phyloP scores from a whole-genome alignment of 495 filamentous ascomycete species.

The Xylaria intraflava region DNA sequence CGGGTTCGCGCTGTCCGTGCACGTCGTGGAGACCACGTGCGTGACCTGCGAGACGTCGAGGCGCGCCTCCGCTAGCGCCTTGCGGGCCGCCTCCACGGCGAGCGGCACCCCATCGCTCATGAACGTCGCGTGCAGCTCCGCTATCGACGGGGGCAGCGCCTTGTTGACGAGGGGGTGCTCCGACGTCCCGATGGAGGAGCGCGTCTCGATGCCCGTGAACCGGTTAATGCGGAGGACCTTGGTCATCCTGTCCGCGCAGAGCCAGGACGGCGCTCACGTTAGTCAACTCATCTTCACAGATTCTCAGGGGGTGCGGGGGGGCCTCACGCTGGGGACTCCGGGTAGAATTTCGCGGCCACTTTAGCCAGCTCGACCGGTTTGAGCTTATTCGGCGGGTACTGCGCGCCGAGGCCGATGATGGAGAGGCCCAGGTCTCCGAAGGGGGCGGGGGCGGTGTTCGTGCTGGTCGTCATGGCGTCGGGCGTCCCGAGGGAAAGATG shows the following conservation, averaged over 20 bases:
- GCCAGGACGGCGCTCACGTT: background rate
- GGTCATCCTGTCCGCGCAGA: constrained; percentile 35
- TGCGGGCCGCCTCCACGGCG: constrained; percentile 49
- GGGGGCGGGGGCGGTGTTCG: constrained; percentile 16
- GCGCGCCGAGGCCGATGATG: constrained; percentile 42
- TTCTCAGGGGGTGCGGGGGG: background rate
- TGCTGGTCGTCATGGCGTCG: constrained; percentile 14
- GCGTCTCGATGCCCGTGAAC: constrained; percentile 56
- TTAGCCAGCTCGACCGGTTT: constrained; percentile 32
- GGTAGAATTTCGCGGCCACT: constrained; percentile 41
- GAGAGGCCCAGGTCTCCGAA: constrained; percentile 42
- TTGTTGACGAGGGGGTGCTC: constrained; percentile 53
- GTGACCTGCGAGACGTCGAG: constrained; percentile 48
- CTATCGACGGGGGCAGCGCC: constrained; percentile 47
- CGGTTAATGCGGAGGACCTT: constrained; percentile 57
- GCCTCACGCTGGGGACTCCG: constrained; percentile 44
- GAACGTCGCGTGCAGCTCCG: constrained; percentile 48
- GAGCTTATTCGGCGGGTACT: constrained; percentile 46
- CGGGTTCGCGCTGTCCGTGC: constrained; percentile 61
- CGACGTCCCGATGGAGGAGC: constrained; percentile 51
- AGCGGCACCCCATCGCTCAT: constrained; percentile 53
- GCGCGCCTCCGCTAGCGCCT: constrained; percentile 52
- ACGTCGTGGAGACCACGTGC: constrained; percentile 60
- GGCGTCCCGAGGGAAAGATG: background rate
- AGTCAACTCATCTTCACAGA: constrained; percentile 5